These are phyloP conservation scores for Cryptococcus sp. DNA, from an alignment of 1,284 basidiomycete genomes.

Conservation along the genomic window DNA sequence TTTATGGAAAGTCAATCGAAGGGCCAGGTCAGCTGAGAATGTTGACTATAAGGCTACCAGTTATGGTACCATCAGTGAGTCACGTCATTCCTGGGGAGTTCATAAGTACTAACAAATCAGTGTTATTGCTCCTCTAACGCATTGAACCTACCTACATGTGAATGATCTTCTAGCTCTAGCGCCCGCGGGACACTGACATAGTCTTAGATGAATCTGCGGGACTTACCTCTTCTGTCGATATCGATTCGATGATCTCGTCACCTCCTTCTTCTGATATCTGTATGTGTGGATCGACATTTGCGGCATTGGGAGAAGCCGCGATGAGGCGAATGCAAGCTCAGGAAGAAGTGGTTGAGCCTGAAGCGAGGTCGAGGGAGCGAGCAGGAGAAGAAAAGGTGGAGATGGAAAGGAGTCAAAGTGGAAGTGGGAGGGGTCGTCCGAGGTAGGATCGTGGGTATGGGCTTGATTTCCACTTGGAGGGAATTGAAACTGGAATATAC, in stretches of 20 bases:
- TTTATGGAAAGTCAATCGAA: conserved; percentile 17
- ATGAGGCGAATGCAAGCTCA: conserved; percentile 16
- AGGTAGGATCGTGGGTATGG: neutral
- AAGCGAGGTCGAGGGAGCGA: neutral
- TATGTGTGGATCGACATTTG: conserved; percentile 32
- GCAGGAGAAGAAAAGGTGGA: conserved; percentile 1
- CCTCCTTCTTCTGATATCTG: conserved; percentile 20
- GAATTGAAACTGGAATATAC: too few species aligned
- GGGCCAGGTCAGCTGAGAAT: conserved; percentile 41
- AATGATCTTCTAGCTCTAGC: conserved; percentile 4
- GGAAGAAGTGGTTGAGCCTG: conserved; percentile 15
- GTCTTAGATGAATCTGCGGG: neutral
- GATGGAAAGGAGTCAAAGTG: conserved; percentile 7
- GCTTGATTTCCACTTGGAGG: too few species aligned
- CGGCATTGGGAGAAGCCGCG: conserved; percentile 31
- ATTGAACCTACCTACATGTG: conserved; percentile 36
- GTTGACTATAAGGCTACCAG: conserved; percentile 33
- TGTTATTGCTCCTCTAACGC: conserved; percentile 31
- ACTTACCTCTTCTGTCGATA: conserved; percentile 4
- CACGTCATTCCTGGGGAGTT: neutral
- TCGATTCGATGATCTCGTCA: conserved; percentile 19
- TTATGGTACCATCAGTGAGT: conserved; percentile 39
- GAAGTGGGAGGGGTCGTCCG: neutral
- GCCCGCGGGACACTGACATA: neutral
- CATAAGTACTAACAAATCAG: conserved; percentile 1